phyloP scores from a whole-genome alignment of 208 protist genomes.

The Wallacemonas rigidus region DNA sequence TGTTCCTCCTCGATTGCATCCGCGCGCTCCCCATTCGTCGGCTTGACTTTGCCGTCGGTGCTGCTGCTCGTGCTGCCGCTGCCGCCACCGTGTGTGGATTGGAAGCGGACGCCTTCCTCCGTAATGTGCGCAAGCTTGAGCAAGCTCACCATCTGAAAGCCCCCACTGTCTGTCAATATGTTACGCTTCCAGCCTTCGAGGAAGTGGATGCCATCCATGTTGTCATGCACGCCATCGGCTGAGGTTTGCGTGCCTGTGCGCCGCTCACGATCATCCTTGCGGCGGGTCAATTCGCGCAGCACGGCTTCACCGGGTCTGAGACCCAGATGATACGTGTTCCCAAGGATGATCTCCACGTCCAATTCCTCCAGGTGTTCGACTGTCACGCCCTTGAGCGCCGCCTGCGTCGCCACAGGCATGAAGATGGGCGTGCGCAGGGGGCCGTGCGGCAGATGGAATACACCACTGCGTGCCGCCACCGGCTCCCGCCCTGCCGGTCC shows the following conservation, averaged over 20 bases:
- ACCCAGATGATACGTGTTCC: constrained; percentile 99
- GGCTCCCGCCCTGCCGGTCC: constrained; percentile 48
- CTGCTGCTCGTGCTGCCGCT: constrained; percentile 9
- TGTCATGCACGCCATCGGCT: constrained; percentile 53
- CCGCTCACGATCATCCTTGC: constrained; percentile 49
- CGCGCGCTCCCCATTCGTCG: constrained; percentile 6
- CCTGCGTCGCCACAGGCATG: constrained; percentile 98
- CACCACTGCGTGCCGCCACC: constrained; percentile 68
- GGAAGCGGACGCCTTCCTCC: constrained; percentile 99
- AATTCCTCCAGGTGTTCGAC: constrained; percentile 93
- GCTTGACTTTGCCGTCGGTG: background rate
- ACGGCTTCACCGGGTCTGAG: constrained; percentile 92
- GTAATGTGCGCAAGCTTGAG: constrained; percentile 96
- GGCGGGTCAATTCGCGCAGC: constrained; percentile 69
- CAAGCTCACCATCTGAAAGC: constrained; percentile 99
- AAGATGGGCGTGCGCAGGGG: constrained; percentile 95
- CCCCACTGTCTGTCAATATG: constrained; percentile 98
- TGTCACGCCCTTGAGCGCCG: constrained; percentile 96
- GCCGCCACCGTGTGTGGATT: constrained; percentile 96
- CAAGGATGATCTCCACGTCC: constrained; percentile 96
- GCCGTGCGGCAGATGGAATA: constrained; percentile 91
- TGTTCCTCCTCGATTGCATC: constrained; percentile 12
- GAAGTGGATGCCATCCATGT: constrained; percentile 97
- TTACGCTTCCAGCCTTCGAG: constrained; percentile 96
- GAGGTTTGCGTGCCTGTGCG: constrained; percentile 17